A percentile compares a stretch with the other conserved stretches of the same genome.
These are phyloP conservation scores for Diaporthe sp. DNA, from an alignment of 2,329 filamentous ascomycete genomes.

Conservation along the genomic window DNA sequence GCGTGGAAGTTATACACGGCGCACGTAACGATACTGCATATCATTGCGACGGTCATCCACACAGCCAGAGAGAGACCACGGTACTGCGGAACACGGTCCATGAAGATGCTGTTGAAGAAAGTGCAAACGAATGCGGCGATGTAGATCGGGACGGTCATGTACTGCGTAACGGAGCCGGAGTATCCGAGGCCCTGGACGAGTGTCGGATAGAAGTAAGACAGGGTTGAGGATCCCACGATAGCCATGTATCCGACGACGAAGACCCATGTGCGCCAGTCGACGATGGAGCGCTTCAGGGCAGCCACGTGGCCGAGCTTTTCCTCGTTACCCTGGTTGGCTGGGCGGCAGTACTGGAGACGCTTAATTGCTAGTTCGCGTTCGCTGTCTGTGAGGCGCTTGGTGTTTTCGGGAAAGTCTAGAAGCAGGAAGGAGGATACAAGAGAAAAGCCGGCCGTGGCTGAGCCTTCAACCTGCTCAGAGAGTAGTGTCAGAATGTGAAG, in stretches of 20 bases:
- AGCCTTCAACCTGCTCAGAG: conserved; percentile 62
- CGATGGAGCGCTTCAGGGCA: conserved; percentile 48
- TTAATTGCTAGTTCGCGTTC: conserved; percentile 73
- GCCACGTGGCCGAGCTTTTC: conserved; percentile 61
- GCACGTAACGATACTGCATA: conserved; percentile 56
- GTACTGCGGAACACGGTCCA: conserved; percentile 58
- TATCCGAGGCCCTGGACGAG: conserved; percentile 65
- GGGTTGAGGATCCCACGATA: conserved; percentile 57
- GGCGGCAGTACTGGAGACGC: conserved; percentile 62
- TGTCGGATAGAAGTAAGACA: conserved; percentile 67
- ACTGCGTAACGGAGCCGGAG: conserved; percentile 58
- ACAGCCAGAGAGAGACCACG: conserved; percentile 61
- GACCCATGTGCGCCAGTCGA: conserved; percentile 55
- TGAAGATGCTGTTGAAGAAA: conserved; percentile 58
- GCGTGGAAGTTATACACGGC: conserved; percentile 63
- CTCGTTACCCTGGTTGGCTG: conserved; percentile 56
- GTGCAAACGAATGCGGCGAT: conserved; percentile 64
- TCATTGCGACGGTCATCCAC: conserved; percentile 58
- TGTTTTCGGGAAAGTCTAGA: conserved; percentile 77
- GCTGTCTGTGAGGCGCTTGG: conserved; percentile 65
- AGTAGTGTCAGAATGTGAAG: neutral
- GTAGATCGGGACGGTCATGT: conserved; percentile 67
- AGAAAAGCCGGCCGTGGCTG: conserved; percentile 67
- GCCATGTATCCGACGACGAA: conserved; percentile 58
- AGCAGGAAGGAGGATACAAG: conserved; percentile 73